Evolutionary conservation across 768 basidiomycete species (phyloP).

Genomic region (Xanthoconium stramineum): DNA sequence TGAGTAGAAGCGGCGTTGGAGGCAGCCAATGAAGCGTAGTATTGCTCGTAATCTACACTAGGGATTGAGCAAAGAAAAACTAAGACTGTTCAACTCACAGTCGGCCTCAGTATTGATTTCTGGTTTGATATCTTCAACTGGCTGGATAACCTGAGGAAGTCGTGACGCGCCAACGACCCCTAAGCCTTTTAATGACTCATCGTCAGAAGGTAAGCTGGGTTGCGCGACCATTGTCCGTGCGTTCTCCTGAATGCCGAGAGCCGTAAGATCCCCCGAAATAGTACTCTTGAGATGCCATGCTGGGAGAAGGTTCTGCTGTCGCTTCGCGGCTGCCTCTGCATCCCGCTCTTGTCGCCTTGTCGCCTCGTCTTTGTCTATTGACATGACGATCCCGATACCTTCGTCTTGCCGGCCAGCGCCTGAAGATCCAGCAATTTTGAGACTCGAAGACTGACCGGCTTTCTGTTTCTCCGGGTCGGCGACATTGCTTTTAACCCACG

Average conservation of each 20-base stretch:
- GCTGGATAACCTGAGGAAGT: constrained; percentile 27
- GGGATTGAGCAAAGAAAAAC: neutral
- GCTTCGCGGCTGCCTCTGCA: constrained; percentile 77
- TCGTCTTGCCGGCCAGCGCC: constrained; percentile 60
- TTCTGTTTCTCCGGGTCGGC: constrained; percentile 62
- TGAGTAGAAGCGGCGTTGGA: constrained; percentile 56
- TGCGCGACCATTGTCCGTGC: constrained; percentile 46
- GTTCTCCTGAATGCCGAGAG: constrained; percentile 74
- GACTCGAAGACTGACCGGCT: constrained; percentile 46
- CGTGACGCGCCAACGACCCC: constrained; percentile 48
- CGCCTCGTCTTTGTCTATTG: constrained; percentile 84
- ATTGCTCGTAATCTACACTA: constrained; percentile 69
- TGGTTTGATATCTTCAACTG: constrained; percentile 41
- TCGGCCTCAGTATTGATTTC: constrained; percentile 56
- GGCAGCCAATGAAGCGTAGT: constrained; percentile 75
- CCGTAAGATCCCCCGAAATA: constrained; percentile 88
- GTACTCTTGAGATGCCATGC: constrained; percentile 97
- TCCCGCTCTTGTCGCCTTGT: constrained; percentile 71
- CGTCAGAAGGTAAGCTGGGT: constrained; percentile 48
- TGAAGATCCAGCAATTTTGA: constrained; percentile 74
- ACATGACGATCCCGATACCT: constrained; percentile 69
- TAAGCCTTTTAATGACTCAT: constrained; percentile 69
- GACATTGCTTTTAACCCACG: constrained; percentile 77
- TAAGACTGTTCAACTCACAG: constrained; percentile 43
- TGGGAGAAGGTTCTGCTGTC: constrained; percentile 88